phyloP scores from a whole-genome alignment of 768 basidiomycete species.

The Leucocoprinus sp. region DNA sequence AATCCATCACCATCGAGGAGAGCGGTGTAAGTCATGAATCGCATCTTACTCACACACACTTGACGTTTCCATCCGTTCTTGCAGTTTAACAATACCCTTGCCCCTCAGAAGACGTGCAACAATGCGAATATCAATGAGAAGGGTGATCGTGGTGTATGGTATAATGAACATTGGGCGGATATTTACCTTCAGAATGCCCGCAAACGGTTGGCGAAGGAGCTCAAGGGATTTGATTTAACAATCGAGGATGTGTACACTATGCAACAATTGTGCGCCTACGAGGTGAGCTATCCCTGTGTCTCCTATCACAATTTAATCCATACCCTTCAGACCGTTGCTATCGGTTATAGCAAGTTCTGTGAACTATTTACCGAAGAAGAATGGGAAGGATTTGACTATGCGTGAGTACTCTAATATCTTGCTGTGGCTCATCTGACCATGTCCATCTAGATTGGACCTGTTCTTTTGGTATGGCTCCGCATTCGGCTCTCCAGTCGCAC shows the following conservation, averaged over 20 bases:
- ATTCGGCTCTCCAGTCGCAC: constrained; percentile 60
- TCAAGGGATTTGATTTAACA: constrained; percentile 55
- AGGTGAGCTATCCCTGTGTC: constrained; percentile 34
- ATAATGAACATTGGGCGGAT: constrained; percentile 55
- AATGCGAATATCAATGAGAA: constrained; percentile 46
- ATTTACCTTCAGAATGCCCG: constrained; percentile 66
- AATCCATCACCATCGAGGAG: constrained; percentile 68
- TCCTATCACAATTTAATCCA: not conserved
- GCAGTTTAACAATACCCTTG: constrained; percentile 77
- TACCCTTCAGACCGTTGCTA: constrained; percentile 63
- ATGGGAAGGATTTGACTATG: constrained; percentile 90
- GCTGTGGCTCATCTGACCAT: not conserved
- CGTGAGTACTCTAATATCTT: constrained; percentile 34
- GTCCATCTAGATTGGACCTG: constrained; percentile 48
- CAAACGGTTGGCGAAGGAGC: constrained; percentile 45
- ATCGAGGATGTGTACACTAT: constrained; percentile 67
- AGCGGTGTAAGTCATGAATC: constrained; percentile 33
- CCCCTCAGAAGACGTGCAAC: constrained; percentile 76
- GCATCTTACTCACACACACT: not conserved
- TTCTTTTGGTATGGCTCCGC: too few relatives aligned
- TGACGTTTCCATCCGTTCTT: constrained; percentile 9
- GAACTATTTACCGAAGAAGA: constrained; percentile 84
- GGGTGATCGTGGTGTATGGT: constrained; percentile 47
- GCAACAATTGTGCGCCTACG: constrained; percentile 82
- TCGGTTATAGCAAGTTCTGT: constrained; percentile 90